A percentile compares a stretch with the other conserved stretches of the same genome.
These are phyloP conservation scores for Fusarium transvaalense DNA, from an alignment of 2,329 filamentous ascomycete genomes.

Conservation along the genomic window DNA sequence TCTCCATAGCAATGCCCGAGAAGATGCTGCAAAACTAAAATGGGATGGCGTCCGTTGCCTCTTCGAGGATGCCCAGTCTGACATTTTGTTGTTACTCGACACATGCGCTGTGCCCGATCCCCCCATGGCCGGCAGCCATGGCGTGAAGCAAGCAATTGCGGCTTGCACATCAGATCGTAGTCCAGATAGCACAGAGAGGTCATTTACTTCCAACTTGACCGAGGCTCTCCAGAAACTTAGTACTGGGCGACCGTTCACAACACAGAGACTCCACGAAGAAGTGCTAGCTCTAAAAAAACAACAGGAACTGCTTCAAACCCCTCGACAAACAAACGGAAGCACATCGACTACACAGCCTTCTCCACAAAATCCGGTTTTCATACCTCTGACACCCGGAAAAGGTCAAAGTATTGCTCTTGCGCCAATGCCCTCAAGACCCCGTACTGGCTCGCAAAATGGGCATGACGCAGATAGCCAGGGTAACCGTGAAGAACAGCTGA, in stretches of 20 bases:
- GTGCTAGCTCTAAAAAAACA: slow-evolving; percentile 60
- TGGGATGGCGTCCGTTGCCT: slow-evolving; percentile 73
- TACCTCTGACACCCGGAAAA: slow-evolving; percentile 67
- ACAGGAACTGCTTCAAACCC: slow-evolving; percentile 58
- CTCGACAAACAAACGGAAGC: slow-evolving; percentile 62
- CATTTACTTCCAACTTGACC: slow-evolving; percentile 69
- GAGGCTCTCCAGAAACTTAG: slow-evolving; percentile 68
- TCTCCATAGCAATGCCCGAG: slow-evolving; percentile 64
- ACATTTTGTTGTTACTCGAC: slow-evolving; percentile 73
- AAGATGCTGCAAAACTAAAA: slow-evolving; percentile 71
- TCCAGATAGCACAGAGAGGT: slow-evolving; percentile 60
- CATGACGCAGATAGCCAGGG: slow-evolving; percentile 44
- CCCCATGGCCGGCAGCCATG: slow-evolving; percentile 64
- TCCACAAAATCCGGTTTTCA: slow-evolving; percentile 63
- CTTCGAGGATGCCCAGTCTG: slow-evolving; percentile 72
- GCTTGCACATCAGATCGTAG: slow-evolving; percentile 67
- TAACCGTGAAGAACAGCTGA: slow-evolving; percentile 55
- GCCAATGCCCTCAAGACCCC: slow-evolving; percentile 56
- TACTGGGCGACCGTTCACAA: slow-evolving; percentile 66
- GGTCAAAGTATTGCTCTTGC: slow-evolving; percentile 66
- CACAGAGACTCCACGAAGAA: slow-evolving; percentile 69
- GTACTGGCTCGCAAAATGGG: slow-evolving; percentile 49
- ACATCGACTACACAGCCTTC: slow-evolving; percentile 52
- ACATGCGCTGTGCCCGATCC: slow-evolving; percentile 69
- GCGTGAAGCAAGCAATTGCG: slow-evolving; percentile 72